Conservation (phyloP, 495 filamentous ascomycete species). For the Patellaria atrata region DNA sequence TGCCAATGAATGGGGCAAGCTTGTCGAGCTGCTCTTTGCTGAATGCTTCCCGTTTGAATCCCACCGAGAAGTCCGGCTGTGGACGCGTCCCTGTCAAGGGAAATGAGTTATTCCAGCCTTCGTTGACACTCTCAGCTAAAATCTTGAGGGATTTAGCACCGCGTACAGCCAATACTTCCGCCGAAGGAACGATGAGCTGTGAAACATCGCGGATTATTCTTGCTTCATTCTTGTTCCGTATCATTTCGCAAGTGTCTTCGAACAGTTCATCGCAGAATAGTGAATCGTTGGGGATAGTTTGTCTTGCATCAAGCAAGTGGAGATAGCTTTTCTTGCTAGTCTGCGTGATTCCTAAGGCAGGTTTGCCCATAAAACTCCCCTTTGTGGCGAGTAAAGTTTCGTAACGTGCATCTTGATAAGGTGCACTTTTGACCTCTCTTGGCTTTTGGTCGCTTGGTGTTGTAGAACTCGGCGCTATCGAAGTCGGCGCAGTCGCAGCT, state of each 20-base stretch:
- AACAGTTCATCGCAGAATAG: conserved; percentile 16
- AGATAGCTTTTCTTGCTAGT: conserved; percentile 11
- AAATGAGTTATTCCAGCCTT: conserved; percentile 16
- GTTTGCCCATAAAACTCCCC: conserved; percentile 12
- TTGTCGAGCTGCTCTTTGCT: conserved; percentile 9
- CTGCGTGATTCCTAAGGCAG: conserved; percentile 7
- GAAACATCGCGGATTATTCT: conserved; percentile 17
- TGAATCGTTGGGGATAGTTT: conserved; percentile 10
- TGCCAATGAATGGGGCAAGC: conserved; percentile 1
- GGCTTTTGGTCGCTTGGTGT: conserved; percentile 31
- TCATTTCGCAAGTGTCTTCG: conserved; percentile 6
- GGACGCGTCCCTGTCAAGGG: conserved; percentile 15
- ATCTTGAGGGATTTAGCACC: conserved; percentile 9
- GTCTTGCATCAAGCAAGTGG: conserved; percentile 9
- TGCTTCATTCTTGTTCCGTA: conserved; percentile 10
- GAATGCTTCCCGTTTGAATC: conserved; percentile 17
- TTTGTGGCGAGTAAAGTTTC: conserved; percentile 8
- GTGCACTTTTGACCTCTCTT: conserved; percentile 27
- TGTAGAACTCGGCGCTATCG: conserved; percentile 19
- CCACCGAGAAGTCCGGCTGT: conserved; percentile 18
- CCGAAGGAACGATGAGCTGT: conserved; percentile 15
- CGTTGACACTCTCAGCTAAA: conserved; percentile 17
- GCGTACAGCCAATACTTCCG: conserved; percentile 9
- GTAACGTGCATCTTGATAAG: conserved; percentile 23
- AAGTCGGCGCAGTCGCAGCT: no score